These are phyloP conservation scores for Arabidopsis hybrid DNA, from an alignment of 441 rosid genomes.

Conservation along the genomic window DNA sequence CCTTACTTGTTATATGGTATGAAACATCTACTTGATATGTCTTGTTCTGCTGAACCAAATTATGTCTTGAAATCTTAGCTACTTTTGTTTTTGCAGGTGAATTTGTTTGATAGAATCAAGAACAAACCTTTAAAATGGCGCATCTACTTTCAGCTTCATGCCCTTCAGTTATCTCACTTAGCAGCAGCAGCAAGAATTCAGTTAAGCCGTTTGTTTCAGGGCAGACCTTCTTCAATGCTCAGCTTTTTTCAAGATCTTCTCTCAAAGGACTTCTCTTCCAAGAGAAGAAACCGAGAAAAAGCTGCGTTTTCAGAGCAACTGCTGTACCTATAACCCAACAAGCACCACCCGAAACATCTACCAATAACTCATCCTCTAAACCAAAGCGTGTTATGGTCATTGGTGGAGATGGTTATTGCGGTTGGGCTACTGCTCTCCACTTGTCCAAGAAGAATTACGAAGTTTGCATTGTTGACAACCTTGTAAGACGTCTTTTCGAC, in stretches of 20 bases:
- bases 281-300: constrained; percentile 45
- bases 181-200: constrained; percentile 37
- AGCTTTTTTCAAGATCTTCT: constrained; percentile 45
- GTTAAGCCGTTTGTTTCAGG: constrained; percentile 43
- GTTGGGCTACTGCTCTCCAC: constrained; percentile 98
- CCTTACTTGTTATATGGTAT: not conserved
- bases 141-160: constrained; percentile 68
- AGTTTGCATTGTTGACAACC: constrained; percentile 86
- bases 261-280: constrained; percentile 47
- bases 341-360: constrained; percentile 57
- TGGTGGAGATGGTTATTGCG: constrained; percentile 97
- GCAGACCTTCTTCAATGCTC: constrained; percentile 45
- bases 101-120: constrained; percentile 39
- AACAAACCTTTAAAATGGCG: constrained; percentile 56
- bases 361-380: constrained; percentile 51
- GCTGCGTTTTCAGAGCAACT: constrained; percentile 53
- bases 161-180: constrained; percentile 53
- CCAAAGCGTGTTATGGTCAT: constrained; percentile 82
- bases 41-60: constrained; percentile 3
- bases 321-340: constrained; percentile 57
- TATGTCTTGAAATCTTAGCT: constrained; percentile 1
- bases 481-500: constrained; percentile 84
- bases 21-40: not conserved
- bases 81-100: constrained; percentile 54
- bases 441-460: constrained; percentile 81